Evolutionary conservation across 495 filamentous ascomycete species (phyloP).

Genomic region (Aspergillus carlsbadensis): DNA sequence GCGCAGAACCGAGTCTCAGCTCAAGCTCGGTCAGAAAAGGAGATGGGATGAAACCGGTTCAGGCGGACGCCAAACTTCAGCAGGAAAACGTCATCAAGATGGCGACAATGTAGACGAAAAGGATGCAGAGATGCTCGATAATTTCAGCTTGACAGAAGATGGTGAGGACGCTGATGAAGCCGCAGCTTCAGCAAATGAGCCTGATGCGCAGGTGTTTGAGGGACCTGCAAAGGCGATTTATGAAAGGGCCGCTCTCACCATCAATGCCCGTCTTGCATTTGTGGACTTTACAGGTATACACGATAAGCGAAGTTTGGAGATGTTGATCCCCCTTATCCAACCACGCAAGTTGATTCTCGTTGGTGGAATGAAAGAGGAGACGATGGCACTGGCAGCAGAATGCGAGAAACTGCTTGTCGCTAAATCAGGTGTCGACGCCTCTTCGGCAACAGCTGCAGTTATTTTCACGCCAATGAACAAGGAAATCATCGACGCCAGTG

Average conservation of each 20-base stretch:
- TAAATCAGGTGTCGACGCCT: constrained; percentile 42
- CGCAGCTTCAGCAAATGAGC: constrained; percentile 48
- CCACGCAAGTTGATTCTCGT: constrained; percentile 91
- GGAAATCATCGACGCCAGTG: constrained; percentile 76
- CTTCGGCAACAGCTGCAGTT: constrained; percentile 47
- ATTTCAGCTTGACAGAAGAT: constrained; percentile 38
- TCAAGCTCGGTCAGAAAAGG: constrained; percentile 84
- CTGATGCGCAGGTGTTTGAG: constrained; percentile 48
- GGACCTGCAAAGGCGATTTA: constrained; percentile 75
- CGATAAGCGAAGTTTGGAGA: constrained; percentile 87
- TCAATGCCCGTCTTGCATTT: constrained; percentile 75
- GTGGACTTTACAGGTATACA: constrained; percentile 92
- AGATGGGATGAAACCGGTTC: constrained; percentile 77
- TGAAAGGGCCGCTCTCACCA: constrained; percentile 54
- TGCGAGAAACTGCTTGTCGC: constrained; percentile 72
- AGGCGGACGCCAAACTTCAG: constrained; percentile 36
- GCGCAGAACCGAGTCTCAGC: constrained; percentile 52
- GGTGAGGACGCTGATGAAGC: constrained; percentile 45
- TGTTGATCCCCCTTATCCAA: constrained; percentile 92
- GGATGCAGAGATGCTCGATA: constrained; percentile 42
- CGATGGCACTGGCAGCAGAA: constrained; percentile 70
- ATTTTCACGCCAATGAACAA: constrained; percentile 81
- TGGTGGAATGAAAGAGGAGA: constrained; percentile 76
- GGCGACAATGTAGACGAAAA: constrained; percentile 43
- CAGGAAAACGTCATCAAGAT: constrained; percentile 46